Evolutionary conservation across 1,139 yeast genomes (phyloP), one percentile per base, ranked within the genome.

Genomic region (Saccharomyces hybrid): DNA sequence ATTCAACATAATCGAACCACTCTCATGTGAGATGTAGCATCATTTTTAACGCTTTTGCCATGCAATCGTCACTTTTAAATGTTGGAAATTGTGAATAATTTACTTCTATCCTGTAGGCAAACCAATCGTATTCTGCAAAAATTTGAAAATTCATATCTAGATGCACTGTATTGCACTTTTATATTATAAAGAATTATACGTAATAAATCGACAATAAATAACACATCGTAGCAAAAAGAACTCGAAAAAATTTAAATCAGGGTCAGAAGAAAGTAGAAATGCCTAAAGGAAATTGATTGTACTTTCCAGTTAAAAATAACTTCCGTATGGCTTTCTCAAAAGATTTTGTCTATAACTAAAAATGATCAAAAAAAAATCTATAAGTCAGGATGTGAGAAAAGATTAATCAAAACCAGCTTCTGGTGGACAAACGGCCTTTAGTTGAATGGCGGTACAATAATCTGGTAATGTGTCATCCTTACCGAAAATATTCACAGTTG

Each of bases 361-460:
- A 23, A 23, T 23, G 5, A 23, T 23, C 25, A 23, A 23, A 23
- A 23, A 23, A 3, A 23, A 4, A 23, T 19, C 25, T 38, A 38
- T 11, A 38, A 9, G 6, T 5, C 3, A 38, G 5, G 13, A 38
- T 19, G 6, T 3, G n/a, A 16, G 11, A 38, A 38, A 3, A 16
- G 25, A 11, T 19, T 38, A 38, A 11, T 19, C 44, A 19, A 38
- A 38, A 26, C 52, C 52, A 23, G 44, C 54, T 16, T 28, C 53
- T 26, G 48, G 48, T 23, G 60, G 60, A 41, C 60, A 57, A 14
- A 55, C 57, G 5, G 60, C 51, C 38, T 57, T 57, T 9, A 57
- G 41, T 13, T 52, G 51, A 25, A 57, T 54, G 9, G 52, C 19
- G 6, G 54, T 26, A 55, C 60, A 57, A 52, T 47, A 57, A 31